Evolutionary conservation across 2,329 filamentous ascomycete species (phyloP), one percentile per base, ranked within the genome.

Genomic region (Xylariaceae sp.): DNA sequence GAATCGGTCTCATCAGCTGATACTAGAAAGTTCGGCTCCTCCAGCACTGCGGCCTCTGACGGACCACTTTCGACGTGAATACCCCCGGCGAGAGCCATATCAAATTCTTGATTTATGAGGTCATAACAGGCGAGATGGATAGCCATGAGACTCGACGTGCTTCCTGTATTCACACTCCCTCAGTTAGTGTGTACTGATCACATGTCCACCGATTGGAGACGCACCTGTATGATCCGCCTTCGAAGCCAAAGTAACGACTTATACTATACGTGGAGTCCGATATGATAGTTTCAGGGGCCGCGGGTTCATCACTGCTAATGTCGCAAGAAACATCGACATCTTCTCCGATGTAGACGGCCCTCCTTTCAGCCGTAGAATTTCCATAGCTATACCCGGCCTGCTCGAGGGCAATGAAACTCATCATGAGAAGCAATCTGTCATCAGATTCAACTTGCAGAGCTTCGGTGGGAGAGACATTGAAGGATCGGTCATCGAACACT

Each of bases 321-420:
- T 70, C 52, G 5, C 74, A 68, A 57, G 76, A 75, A 29, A 74
- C 70, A 3, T 61, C 61, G 0, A 56, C 59, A 30, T 63, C 64
- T 11, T 64, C 60, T 3, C 72, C 72, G 5, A 75, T 61, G 48
- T 70, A 76, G 35, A 66, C 68, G 3, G 71, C 74, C 2, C 71
- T 60, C 9, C 62, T 50, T 30, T 47, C 11, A 60, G 51, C 29
- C 51, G 43, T 6, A 52, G 40, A 9, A 3, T 27, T 41, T 9
- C 50, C 43, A n/a, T 56, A 52, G 32, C 54, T 56, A 41, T 66
- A 65, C 0, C 68, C 63, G 6, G 60, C 65, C 43, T 50, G 56
- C 26, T 66, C 64, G 3, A 67, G 61, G 1, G 59, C 64, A 26
- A 62, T 53, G 46, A 67, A 62, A n/a, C 53, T 56, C 9, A 46